Percentiles rank a stretch among this genome's conserved stretches.
Conservation (phyloP, 805 yeast genomes). For the Grigorovia humatica region DNA sequence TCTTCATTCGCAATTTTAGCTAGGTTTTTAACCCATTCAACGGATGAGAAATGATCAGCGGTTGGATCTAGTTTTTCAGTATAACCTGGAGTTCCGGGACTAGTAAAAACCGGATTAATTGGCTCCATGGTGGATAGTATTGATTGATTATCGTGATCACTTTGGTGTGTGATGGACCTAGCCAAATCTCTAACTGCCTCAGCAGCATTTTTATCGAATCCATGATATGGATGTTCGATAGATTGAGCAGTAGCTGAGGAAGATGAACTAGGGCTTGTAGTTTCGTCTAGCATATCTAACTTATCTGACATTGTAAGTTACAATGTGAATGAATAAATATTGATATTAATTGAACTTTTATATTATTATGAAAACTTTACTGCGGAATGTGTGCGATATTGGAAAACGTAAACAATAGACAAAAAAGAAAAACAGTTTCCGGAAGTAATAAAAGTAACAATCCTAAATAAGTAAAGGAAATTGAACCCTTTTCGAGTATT, state of each 20-base stretch:
- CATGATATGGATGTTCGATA: conserved; percentile 12
- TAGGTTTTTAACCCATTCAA: conserved; percentile 59
- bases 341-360: no score
- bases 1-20: conserved; percentile 43
- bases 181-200: conserved; percentile 34
- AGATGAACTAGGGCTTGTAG: background rate
- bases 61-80: conserved; percentile 46
- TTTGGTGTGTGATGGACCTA: conserved; percentile 27
- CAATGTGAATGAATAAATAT: no score
- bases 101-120: conserved; percentile 20
- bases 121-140: conserved; percentile 12
- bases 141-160: conserved; percentile 7
- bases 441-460: background rate
- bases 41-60: conserved; percentile 47
- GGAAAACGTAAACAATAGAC: background rate
- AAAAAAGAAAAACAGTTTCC: background rate
- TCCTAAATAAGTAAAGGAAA: background rate
- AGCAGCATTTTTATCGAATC: conserved; percentile 29
- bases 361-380: background rate
- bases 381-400: background rate
- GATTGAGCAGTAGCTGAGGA: background rate
- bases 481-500: background rate
- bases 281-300: conserved; percentile 1
- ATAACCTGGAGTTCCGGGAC: conserved; percentile 14
- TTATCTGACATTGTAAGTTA: background rate